phyloP scores from a whole-genome alignment of 2,329 filamentous ascomycete species.

The Aphanoascus verrucosus region DNA sequence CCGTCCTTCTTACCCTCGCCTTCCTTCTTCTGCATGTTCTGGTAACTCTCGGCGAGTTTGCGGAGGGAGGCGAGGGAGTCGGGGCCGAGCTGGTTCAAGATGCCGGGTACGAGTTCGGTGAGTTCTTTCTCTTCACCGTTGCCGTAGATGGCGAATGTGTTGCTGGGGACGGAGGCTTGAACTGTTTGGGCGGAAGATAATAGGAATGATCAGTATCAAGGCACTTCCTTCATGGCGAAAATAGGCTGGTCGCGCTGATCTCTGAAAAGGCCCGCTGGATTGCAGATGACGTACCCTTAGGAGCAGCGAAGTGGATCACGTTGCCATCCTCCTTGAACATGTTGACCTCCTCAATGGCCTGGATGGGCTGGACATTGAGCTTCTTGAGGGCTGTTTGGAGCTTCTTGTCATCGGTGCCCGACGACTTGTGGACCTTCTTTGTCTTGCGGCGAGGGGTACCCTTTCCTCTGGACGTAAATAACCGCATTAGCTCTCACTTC shows the following conservation, averaged over 20 bases:
- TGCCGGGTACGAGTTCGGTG: conserved; percentile 96
- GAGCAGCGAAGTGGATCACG: conserved; percentile 97
- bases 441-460: conserved; percentile 94
- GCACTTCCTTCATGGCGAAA: background rate
- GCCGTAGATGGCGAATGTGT: conserved; percentile 99
- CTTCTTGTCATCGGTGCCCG: conserved; percentile 98
- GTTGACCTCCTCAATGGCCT: conserved; percentile 99
- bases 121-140: conserved; percentile 99
- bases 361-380: conserved; percentile 98
- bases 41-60: conserved; percentile 98
- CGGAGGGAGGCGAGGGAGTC: conserved; percentile 95
- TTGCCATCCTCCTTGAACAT: conserved; percentile 99
- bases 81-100: conserved; percentile 98
- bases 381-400: conserved; percentile 96
- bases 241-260: background rate
- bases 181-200: conserved; percentile 45
- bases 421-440: conserved; percentile 92
- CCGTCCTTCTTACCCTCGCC: conserved; percentile 62
- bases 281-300: conserved; percentile 59
- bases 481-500: conserved; percentile 12
- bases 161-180: conserved; percentile 90
- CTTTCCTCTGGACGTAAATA: conserved; percentile 60
- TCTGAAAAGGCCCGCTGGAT: background rate
- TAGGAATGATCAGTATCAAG: background rate
- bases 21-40: conserved; percentile 94